Evolutionary conservation across 108 stramenopile species (phyloP), one percentile per base, ranked within the genome.

Genomic region (Nitzschia putrida): DNA sequence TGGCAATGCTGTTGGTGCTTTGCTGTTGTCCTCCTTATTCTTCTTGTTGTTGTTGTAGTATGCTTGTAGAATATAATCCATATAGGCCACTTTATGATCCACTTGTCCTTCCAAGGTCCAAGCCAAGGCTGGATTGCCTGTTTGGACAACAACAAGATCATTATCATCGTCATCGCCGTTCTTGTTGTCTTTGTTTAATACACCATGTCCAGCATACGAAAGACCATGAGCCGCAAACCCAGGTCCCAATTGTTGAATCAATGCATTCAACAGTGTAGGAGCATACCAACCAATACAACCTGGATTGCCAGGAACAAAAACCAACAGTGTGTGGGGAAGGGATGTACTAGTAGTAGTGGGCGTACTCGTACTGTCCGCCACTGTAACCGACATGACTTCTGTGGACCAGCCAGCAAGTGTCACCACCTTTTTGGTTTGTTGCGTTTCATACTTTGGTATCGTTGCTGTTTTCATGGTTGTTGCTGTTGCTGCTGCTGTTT

Each of bases 281-380:
- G 65, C 50, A 61, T 93, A 93, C 88, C 88, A 93, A 29, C 79
- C 80, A 24, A 82, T 61, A 11, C 80, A 78, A 22, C 92, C 92
- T 49, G 92, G 92, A 77, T 93, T 93, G 11, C 92, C 92, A 24
- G 92, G 92, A 60, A 93, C 57, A 64, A 89, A 90, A 0, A 93
- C 21, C 12, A 93, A 18, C 1, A 88, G 55, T 11, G 87, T 88
- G 54, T 93, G 83, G 0, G 84, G 79, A 23, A 8, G n/a, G 24
- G 10, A n/a, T 6, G 42, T 61, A 52, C n/a, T 29, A 8, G 51
- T 43, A 26, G 24, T 12, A 1, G 34, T 41, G 13, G 1, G 8
- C 40, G 53, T 7, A 16, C 11, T 10, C 20, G 25, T 44, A n/a
- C 53, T 13, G 47, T 20, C 11, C 39, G 63, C 12, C 57, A 47